Base-by-base conservation (phyloP, 768 basidiomycete species). In the Russula foetens region DNA sequence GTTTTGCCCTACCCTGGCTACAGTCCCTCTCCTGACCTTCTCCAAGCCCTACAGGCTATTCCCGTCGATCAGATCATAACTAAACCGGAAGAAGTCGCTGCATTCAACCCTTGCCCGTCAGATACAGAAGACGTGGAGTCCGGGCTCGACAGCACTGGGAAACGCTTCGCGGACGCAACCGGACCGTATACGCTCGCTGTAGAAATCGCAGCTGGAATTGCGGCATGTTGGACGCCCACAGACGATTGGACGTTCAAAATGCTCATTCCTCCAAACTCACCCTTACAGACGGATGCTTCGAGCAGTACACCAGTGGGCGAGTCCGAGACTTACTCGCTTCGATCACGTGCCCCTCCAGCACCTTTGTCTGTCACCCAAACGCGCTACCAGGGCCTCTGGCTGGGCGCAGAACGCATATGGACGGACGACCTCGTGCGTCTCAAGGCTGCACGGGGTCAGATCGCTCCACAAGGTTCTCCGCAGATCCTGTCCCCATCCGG, bases 401-500 rank as follows among this genome's bases (percentile, higher is more conserved):
- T 88, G 86, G 93, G 93, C 8, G 83, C 85, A 1, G 92, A 94
- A 68, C 80, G 90, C 31, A 89, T 94, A 55, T 96, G 92, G 92
- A 75, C 80, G 5, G 89, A 88, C 60, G 92, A 96, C 63, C 80
- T 94, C 57, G 81, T 94, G 39, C 82, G 92, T 24, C 76, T 96
- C 51, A 90, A 90, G 67, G 71, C 87, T 26, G 79, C 84, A 1
- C 80, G 89, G 41, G 74, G 77, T 35, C 82, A 82, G 62, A 76
- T 91, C 58, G 87, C 87, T 14, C 88, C 88, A 7, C 67, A 75
- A 39, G 89, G 90, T 23, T 78, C 79, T 2, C 76, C 79, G 47
- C 70, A 81, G 59, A 84, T 92, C 44, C 71, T 77, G 2, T 73
- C 84, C 1, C 84, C 89, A 1, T 80, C 88, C 21, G 84, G 84